These are phyloP conservation scores for Kuraishia capsulata DNA, from an alignment of 805 yeast species.

Conservation along the genomic window DNA sequence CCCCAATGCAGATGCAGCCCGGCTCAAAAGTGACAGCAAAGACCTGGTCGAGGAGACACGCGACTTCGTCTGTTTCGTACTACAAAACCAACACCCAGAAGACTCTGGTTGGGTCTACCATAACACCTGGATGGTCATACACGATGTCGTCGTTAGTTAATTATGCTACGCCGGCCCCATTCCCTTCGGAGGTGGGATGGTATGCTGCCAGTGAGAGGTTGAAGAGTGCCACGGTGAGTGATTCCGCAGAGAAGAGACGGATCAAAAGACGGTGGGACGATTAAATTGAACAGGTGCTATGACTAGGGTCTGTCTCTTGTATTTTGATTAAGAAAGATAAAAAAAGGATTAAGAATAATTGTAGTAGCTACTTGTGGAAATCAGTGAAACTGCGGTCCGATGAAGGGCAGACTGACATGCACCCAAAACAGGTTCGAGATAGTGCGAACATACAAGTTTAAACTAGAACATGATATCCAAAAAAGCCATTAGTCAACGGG, in stretches of 20 bases:
- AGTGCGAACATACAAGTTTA: too few species aligned
- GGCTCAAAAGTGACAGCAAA: conserved; percentile 57
- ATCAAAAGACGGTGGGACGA: conserved; percentile 24
- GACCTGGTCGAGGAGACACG: conserved; percentile 55
- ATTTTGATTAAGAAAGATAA: not conserved
- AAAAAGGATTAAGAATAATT: not conserved
- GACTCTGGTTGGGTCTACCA: conserved; percentile 49
- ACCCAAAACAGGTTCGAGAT: too few species aligned
- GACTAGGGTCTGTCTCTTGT: not conserved
- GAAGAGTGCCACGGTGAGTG: conserved; percentile 20
- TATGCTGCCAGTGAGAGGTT: conserved; percentile 53
- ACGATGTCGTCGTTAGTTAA: conserved; percentile 54
- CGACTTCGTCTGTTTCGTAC: conserved; percentile 60
- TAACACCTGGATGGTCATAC: conserved; percentile 82
- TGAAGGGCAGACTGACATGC: too few species aligned
- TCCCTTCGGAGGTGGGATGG: conserved; percentile 55
- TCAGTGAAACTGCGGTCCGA: too few species aligned
- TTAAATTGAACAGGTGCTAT: conserved; percentile 3
- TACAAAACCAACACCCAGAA: conserved; percentile 36
- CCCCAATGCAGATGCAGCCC: conserved; percentile 94
- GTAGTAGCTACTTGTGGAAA: too few species aligned
- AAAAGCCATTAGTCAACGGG: too few species aligned
- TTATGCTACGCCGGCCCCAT: conserved; percentile 62
- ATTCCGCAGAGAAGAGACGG: conserved; percentile 11
- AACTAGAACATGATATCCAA: too few species aligned